Base-by-base conservation (phyloP, 1,284 basidiomycete species). In the Trametes polyzona region DNA sequence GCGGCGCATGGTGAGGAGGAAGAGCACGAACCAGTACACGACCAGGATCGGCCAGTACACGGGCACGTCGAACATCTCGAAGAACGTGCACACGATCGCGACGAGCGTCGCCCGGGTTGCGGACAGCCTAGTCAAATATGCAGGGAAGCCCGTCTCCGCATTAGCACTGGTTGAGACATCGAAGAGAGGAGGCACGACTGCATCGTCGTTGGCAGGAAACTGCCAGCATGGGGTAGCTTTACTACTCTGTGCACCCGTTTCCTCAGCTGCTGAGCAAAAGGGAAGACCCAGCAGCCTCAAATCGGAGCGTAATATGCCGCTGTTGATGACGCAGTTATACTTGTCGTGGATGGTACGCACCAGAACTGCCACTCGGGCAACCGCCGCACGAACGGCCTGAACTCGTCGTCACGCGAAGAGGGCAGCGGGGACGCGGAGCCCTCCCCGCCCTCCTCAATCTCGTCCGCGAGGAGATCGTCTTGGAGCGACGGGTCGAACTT, bases 21-120 rank as follows among this genome's bases (percentile, higher is more conserved):
- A 95, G 44, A 96, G 81, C 48, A 92, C 86, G 72, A 89, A 87
- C 79, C 95, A 95, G 78, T 97, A 97, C 66, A 98, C 80, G 65
- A 98, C 87, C 44, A 97, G 83, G 74, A 98, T 97, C 11, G 95
- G 95, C 95, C 96, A 98, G 76, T 97, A 98, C 21, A 99, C 96
- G 11, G 96, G 96, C 17, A 98, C 90, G 72, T 98, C 95, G 67
- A 96, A 96, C 35, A 84, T 73, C 44, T 88, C 83, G 26, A 90
- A 95, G 58, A 88, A 76, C 4, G 95, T 93, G 72, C 90, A 89
- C 51, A 90, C 74, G 43, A 97, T 71, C 4, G 95, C 90, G 54
- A 99, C 74, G 16, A 91, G 50, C 21, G 92, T 92, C 5, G 97
- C 95, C 55, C 94, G 90, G 4, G 96, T 99, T 0, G 94, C 83